Evolutionary conservation across 1,284 basidiomycete genomes (phyloP), one percentile per base, ranked within the genome.

Genomic region (Ustilago loliicola): DNA sequence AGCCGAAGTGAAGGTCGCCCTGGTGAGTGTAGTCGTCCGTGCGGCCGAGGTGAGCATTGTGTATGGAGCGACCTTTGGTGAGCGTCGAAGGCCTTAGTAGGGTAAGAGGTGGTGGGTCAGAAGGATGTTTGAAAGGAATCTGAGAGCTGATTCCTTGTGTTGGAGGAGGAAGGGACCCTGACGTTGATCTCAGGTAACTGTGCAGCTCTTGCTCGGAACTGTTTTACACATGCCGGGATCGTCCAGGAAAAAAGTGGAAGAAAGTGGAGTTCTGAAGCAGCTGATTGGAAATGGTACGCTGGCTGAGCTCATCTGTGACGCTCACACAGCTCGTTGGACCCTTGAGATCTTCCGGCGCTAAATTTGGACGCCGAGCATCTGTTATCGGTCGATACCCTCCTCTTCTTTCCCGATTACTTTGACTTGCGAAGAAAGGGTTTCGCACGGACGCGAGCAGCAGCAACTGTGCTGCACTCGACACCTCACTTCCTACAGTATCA

Each of bases 251-350:
- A 40, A 25, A n/a, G 47, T 47, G 21, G 53, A 66, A 66, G 47
- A 67, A 72, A 73, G 71, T 73, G 61, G 65, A 67, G 61, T 34
- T 15, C 2, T 30, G 27, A 42, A 29, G 9, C 32, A 51, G 11
- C 23, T 25, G 45, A 34, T 45, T 51, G 40, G 25, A 48, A 52
- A 29, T 40, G 17, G 13, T 38, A 29, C 48, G 25, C 27, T 61
- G 38, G 71, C 61, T 68, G 71, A 67, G 65, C 71, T 68, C 71
- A 73, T 51, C 71, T 55, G 50, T 40, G 63, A 72, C 59, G 30
- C 19, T 51, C 19, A 45, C 15, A 32, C 3, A 57, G 23, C 29
- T 21, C 11, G 25, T 45, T 72, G 69, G 59, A 65, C 60, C 64
- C 63, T 72, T 50, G 48, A 55, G 32, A 19, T 45, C 34, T 21